These are phyloP conservation scores for Persicaria tinctoria DNA, from an alignment of 148 eudicot genomes.

Conservation along the genomic window DNA sequence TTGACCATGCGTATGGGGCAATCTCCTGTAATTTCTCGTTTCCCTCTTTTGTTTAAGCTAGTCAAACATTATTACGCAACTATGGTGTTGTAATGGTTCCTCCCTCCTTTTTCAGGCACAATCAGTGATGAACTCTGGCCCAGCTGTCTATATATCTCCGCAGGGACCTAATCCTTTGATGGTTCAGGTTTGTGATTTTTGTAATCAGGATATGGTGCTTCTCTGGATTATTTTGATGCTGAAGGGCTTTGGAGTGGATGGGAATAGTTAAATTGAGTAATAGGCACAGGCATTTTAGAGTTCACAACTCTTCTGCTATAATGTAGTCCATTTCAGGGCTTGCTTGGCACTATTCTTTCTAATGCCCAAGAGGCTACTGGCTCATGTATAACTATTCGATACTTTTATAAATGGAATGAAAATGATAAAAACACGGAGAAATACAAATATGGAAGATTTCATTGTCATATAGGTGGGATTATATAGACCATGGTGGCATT, in stretches of 20 bases:
- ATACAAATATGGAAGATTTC: not conserved
- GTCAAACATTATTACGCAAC: not conserved
- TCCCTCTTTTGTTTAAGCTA: not conserved
- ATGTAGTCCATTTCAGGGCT: not conserved
- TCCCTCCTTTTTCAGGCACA: constrained; percentile 50
- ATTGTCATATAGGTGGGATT: not conserved
- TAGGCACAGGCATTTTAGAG: not conserved
- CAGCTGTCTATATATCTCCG: constrained; percentile 85
- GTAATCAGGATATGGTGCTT: not conserved
- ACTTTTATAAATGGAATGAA: not conserved
- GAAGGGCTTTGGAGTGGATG: not conserved
- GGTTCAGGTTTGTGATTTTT: constrained; percentile 73
- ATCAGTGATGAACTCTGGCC: constrained; percentile 81
- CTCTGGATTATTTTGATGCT: not conserved
- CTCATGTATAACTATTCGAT: not conserved
- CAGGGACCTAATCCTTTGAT: constrained; percentile 91
- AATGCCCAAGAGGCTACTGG: not conserved
- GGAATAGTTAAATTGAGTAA: constrained; percentile 1
- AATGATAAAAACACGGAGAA: not conserved
- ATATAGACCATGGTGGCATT: not conserved
- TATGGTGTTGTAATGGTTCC: not conserved
- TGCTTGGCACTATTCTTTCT: not conserved
- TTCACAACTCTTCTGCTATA: not conserved
- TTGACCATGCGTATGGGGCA: constrained; percentile 81
- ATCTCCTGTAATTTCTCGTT: constrained; percentile 57